Evolutionary conservation across 2,329 filamentous ascomycete species (phyloP).

Genomic region (Diaporthe ampelina): DNA sequence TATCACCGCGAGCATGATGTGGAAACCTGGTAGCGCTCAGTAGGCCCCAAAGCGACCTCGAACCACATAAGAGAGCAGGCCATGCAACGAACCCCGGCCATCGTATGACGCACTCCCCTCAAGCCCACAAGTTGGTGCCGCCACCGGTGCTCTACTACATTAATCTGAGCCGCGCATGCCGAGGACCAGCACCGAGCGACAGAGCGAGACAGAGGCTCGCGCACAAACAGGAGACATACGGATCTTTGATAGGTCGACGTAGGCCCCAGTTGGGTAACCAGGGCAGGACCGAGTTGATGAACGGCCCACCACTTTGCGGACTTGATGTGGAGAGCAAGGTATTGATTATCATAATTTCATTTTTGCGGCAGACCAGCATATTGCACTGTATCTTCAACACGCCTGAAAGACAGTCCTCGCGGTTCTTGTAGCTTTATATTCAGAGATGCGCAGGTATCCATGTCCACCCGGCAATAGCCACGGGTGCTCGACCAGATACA

Average conservation of each 20-base stretch:
- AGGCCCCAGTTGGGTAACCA: neutral
- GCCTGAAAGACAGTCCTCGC: conserved; percentile 14
- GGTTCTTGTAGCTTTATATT: conserved; percentile 28
- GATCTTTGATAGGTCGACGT: neutral
- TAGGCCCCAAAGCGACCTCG: neutral
- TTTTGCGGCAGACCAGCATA: conserved; percentile 8
- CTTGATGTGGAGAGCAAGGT: too few species aligned
- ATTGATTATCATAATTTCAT: conserved; percentile 31
- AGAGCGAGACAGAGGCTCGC: neutral
- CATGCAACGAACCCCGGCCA: neutral
- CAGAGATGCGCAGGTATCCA: neutral
- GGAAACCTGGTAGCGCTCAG: conserved; percentile 18
- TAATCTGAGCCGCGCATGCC: neutral
- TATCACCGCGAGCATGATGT: conserved; percentile 31
- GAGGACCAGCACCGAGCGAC: neutral
- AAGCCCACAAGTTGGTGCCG: neutral
- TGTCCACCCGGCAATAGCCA: neutral
- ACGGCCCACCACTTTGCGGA: neutral
- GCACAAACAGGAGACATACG: neutral
- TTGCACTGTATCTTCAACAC: neutral
- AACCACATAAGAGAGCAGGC: neutral
- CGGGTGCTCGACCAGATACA: conserved; percentile 6
- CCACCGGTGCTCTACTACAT: neutral
- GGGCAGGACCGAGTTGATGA: too few species aligned
- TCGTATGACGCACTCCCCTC: neutral